Base-by-base conservation (phyloP, 2,329 filamentous ascomycete species). In the Aspergillus cejpii region DNA sequence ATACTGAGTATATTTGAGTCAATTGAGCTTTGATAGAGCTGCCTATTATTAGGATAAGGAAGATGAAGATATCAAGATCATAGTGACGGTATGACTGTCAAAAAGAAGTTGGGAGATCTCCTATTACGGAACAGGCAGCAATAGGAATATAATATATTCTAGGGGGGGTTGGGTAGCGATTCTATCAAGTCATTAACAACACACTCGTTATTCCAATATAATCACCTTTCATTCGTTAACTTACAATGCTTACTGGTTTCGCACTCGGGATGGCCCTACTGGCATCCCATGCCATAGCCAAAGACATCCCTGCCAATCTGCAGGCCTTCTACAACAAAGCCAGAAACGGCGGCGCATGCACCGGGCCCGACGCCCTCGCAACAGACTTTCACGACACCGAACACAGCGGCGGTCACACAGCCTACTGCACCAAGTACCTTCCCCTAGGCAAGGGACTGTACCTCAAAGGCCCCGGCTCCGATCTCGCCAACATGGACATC, bases 401-500 rank as follows among this genome's bases (percentile, higher is more conserved):
- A 31, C 39, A 44, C 5, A 45, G 40, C 20, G 29, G 37, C 7
- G 40, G 29, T 2, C 33, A 31, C 11, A 50, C 37, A 34, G 39
- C 41, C 26, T 54, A 51, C 51, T 56, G 52, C 39, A 34, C 42
- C 8, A 37, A 29, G 3, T 31, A 45, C 46, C 19, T 49, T 37
- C 31, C 31, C 3, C 20, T 20, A 38, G 39, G 44, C 37, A 14
- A 29, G 15, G 39, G 43, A 19, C 23, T 53, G 43, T 37, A 48
- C 43, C 31, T 50, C 43, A 48, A 50, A 14, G 37, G 42, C 6
- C 37, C 42, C 6, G 42, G 42, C 11, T 23, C 19, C 3, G 14
- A 43, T 2, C 36, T 49, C 1, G 42, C 48, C 3, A 47, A 53
- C 29, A 56, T 51, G 50, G 54, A 56, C 43, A 46, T 51, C 19